Conservation (phyloP, 208 protist genomes). For the Trypanosoma rangeli region DNA sequence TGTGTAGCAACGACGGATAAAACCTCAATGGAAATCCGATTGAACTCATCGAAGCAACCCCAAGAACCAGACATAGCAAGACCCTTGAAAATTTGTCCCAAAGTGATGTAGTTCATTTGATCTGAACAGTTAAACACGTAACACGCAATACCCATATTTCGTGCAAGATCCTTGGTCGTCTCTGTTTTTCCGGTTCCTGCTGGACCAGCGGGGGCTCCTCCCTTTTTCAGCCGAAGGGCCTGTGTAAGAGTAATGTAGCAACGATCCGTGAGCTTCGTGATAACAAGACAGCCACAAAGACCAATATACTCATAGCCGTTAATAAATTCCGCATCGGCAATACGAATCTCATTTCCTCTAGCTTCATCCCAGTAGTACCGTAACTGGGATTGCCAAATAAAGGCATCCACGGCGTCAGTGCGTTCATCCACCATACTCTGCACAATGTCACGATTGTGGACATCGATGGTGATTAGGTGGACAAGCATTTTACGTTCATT, state of each 20-base stretch:
- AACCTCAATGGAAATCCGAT: slow-evolving; percentile 96
- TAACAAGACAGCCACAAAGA: slow-evolving; percentile 97
- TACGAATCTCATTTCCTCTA: slow-evolving; percentile 94
- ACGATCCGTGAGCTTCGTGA: slow-evolving; percentile 98
- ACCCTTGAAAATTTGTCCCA: slow-evolving; percentile 98
- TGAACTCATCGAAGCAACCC: slow-evolving; percentile 98
- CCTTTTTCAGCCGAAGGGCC: slow-evolving; percentile 90
- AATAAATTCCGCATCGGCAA: slow-evolving; percentile 96
- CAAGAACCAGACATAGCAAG: slow-evolving; percentile 95
- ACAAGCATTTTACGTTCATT: slow-evolving; percentile 97
- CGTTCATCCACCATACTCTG: slow-evolving; percentile 94
- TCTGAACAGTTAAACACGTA: slow-evolving; percentile 98
- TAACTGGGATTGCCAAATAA: slow-evolving; percentile 98
- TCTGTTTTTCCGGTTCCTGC: slow-evolving; percentile 95
- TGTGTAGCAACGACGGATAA: slow-evolving; percentile 98
- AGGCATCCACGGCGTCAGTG: slow-evolving; percentile 90
- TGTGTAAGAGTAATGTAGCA: slow-evolving; percentile 99
- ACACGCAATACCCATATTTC: slow-evolving; percentile 93
- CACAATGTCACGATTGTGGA: slow-evolving; percentile 96
- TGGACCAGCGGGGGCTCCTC: slow-evolving; percentile 92
- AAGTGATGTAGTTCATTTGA: slow-evolving; percentile 98
- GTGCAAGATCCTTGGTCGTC: slow-evolving; percentile 95
- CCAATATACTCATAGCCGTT: slow-evolving; percentile 99
- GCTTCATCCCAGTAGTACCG: slow-evolving; percentile 96
- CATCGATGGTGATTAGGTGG: slow-evolving; percentile 98